A percentile compares a stretch with the other conserved stretches of the same genome.
phyloP scores from a whole-genome alignment of 2,329 filamentous ascomycete species.

The Cladosporium velox region DNA sequence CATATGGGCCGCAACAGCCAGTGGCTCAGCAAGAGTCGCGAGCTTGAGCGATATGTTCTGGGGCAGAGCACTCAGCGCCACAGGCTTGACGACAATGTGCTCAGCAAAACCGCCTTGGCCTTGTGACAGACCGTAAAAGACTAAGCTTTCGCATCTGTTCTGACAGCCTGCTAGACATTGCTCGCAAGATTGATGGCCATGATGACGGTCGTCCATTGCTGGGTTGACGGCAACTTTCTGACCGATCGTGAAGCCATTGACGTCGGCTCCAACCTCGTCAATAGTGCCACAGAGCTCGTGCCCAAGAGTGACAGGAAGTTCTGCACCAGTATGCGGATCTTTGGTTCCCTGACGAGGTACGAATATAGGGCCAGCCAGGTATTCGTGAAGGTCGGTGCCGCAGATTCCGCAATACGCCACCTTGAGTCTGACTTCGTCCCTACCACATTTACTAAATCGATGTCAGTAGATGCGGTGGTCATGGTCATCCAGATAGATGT shows the following conservation, averaged over 20 bases:
- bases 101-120: conserved; percentile 37
- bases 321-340: conserved; percentile 23
- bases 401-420: conserved; percentile 28
- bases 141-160: conserved; percentile 21
- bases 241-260: conserved; percentile 16
- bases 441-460: background rate
- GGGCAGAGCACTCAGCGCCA: conserved; percentile 21
- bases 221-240: conserved; percentile 26
- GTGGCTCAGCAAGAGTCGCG: conserved; percentile 24
- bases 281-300: conserved; percentile 26
- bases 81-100: conserved; percentile 26
- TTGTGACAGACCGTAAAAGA: conserved; percentile 19
- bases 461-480: background rate
- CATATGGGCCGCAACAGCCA: conserved; percentile 25
- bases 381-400: conserved; percentile 31
- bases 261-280: conserved; percentile 28
- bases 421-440: conserved; percentile 25
- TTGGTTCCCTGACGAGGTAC: conserved; percentile 23
- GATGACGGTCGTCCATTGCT: conserved; percentile 23
- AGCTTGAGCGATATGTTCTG: conserved; percentile 20
- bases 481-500: background rate
- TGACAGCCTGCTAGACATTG: conserved; percentile 20
- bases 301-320: conserved; percentile 25
- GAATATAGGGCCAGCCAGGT: conserved; percentile 28
- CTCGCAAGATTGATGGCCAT: conserved; percentile 17